Evolutionary conservation across 306 rosid species (phyloP), one percentile per base, ranked within the genome.

Genomic region (Echinosophora koreensis): DNA sequence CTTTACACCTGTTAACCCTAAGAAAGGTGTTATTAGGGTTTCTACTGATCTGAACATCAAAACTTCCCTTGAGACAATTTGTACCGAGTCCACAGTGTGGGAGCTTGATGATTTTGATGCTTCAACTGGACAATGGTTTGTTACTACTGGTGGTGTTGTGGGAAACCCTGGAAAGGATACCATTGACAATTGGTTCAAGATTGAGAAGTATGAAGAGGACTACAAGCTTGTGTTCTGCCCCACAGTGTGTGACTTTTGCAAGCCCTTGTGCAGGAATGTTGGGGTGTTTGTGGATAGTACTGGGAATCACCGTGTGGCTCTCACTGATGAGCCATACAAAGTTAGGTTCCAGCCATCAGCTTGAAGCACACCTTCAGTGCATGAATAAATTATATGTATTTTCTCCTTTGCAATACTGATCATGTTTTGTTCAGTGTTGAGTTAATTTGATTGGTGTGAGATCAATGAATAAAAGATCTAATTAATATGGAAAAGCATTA

Each of bases 221-320:
- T 93, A 89, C 77, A 90, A 88, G 78, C 51, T 93, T 5, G 73
- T 81, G 12, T 90, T 73, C 34, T 90, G 94, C 16, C 98, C 96
- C 28, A 80, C 68, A 0, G 93, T 93, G 8, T 90, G 94, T 11
- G 14, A 62, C 2, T 76, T 47, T 66, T 89, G 93, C 83, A 89
- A 70, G 70, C 85, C 81, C 9, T 0, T 76, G 5, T 88, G 98
- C 14, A 77, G 35, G 54, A 84, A 90, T 81, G 73, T 93, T 77
- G 85, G 80, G 5, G 71, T 84, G 4, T 84, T 76, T 77, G 47
- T 32, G 51, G 88, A 84, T 73, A 9, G 56, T 7, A 73, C 67
- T 37, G 67, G 64, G 16, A 79, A 81, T 64, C 75, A 71, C 6
- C 82, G 85, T 3, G 49, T 77, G 18, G 83, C 83, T 52, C 77